These are phyloP conservation scores for Raffaelea ambrosiae DNA, from an alignment of 2,329 filamentous ascomycete species.

Conservation along the genomic window DNA sequence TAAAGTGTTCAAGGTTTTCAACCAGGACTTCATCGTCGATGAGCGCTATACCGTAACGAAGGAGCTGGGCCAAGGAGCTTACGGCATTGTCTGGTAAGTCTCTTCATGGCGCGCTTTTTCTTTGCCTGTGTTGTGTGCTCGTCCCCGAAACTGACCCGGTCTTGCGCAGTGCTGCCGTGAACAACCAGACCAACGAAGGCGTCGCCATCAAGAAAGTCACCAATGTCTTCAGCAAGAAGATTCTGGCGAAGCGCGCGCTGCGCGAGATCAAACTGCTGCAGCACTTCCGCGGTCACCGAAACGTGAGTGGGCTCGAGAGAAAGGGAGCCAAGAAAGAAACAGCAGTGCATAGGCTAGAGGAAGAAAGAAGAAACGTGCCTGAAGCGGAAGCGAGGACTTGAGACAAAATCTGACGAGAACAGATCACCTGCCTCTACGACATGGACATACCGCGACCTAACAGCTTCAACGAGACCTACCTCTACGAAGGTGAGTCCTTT, in stretches of 20 bases:
- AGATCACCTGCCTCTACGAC: conserved; percentile 99
- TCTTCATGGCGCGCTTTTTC: conserved; percentile 2
- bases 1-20: conserved; percentile 99
- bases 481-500: conserved; percentile 74
- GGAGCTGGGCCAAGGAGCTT: conserved; percentile 95
- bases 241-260: conserved; percentile 92
- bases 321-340: no score
- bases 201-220: conserved; percentile 99
- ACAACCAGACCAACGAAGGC: conserved; percentile 82
- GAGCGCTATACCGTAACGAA: conserved; percentile 98
- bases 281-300: conserved; percentile 88
- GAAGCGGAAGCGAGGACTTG: no score
- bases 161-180: conserved; percentile 77
- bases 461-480: conserved; percentile 98
- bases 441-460: conserved; percentile 98
- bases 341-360: no score
- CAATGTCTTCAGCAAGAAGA: conserved; percentile 99
- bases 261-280: conserved; percentile 98
- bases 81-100: conserved; percentile 92
- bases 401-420: conserved; percentile 4
- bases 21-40: conserved; percentile 98
- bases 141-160: conserved; percentile 8
- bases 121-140: conserved; percentile 9
- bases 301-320: conserved; percentile 43
- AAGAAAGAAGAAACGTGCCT: no score